Evolutionary conservation across 2,329 filamentous ascomycete genomes (phyloP), one percentile per base, ranked within the genome.

Genomic region (Blastomyces percursus): DNA sequence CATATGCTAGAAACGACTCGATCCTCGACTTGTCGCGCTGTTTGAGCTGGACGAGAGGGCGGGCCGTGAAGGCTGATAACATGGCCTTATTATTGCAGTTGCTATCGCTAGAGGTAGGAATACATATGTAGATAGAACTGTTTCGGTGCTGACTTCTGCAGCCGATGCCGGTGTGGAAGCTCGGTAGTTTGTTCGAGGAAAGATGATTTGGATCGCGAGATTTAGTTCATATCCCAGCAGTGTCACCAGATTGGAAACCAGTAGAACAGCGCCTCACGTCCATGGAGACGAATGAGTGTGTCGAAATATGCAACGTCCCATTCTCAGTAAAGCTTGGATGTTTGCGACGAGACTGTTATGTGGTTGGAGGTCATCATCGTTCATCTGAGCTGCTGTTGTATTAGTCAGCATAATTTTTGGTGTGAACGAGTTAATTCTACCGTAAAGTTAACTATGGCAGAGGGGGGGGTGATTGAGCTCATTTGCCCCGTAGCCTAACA

Each of bases 41-140:
- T 79, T 89, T 92, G 71, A 99, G 88, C 89, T 99, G 94, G 82
- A 97, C 89, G 75, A 99, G 93, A 67, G 92, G 90, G 73, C 90
- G 89, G 80, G 94, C 92, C 70, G 89, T 96, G 79, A 99, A 99
- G 74, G 94, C 94, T 78, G 93, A 95, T 78, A 99, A 88, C 94
- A 96, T 96, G 59, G 60, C 63, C 51, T 21, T 40, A 9, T 59
- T 46, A n/a, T 19, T 58, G 5, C 9, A 21, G 6, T 40, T n/a
- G 42, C 30, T 46, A 32, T 59, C 19, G 24, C 8, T 24, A 8
- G 30, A 24, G 35, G 12, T 35, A n/a, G 19, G 35, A 19, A 8
- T 16, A 57, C 21, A 12, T 14, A 57, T 27, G 48, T 57, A 42
- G n/a, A 24, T 27, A 57, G 16, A 14, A 7, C 3, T 14, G 21